Percentiles rank a stretch among this genome's conserved stretches.
phyloP scores from a whole-genome alignment of 345 rosid genomes.

The Hibiscus tridactylites region DNA sequence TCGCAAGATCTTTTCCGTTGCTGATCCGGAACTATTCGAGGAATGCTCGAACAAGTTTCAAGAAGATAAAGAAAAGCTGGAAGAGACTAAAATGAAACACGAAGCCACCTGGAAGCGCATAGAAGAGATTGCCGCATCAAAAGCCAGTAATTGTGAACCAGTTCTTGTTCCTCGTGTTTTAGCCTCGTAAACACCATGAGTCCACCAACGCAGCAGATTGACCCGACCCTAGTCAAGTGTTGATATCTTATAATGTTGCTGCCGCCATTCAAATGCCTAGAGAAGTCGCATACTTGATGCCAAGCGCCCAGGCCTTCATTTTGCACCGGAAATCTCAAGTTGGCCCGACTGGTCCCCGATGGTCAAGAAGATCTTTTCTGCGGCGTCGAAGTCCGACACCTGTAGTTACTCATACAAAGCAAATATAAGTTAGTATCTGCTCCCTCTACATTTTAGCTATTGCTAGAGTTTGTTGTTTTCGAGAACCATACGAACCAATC shows the following conservation, averaged over 20 bases:
- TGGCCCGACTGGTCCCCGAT: neutral
- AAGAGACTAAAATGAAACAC: constrained; percentile 37
- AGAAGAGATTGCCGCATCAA: constrained; percentile 47
- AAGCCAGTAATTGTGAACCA: constrained; percentile 18
- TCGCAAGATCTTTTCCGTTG: neutral
- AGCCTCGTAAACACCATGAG: neutral
- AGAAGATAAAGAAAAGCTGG: constrained; percentile 45
- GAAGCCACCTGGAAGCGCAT: constrained; percentile 57
- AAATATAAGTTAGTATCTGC: neutral
- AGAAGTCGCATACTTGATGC: neutral
- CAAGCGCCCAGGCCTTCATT: neutral
- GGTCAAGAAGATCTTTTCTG: neutral
- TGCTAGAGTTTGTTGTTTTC: constrained; percentile 3
- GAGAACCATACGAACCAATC: constrained; percentile 13
- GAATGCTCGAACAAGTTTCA: constrained; percentile 49
- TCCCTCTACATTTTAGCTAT: constrained; percentile 2
- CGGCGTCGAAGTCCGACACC: neutral
- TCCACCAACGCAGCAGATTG: neutral
- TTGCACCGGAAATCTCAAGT: neutral
- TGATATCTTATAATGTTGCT: constrained; percentile 4
- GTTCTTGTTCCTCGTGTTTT: constrained; percentile 13
- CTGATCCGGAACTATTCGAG: neutral
- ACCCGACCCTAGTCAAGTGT: neutral
- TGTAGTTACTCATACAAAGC: neutral
- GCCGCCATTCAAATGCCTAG: constrained; percentile 9